Evolutionary conservation across 805 yeast species (phyloP), one percentile per base, ranked within the genome.

Genomic region (Starmerella bacillaris): DNA sequence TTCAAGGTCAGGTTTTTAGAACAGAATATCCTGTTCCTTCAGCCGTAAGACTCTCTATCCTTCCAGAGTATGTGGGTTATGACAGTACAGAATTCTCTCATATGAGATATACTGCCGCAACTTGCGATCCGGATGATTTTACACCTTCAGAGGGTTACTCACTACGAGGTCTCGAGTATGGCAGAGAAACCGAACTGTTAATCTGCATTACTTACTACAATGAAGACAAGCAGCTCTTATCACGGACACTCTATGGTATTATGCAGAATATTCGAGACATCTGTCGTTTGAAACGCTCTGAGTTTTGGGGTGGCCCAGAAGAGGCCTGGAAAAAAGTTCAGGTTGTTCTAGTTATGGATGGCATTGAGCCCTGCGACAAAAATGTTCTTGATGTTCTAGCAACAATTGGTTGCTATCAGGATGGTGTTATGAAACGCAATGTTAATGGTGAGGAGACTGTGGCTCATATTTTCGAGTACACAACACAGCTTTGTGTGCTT

Each of bases 41-140:
- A 2, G 61, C 64, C 2, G 51, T 60, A 24, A 55, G 57, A 35
- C 47, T 54, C 40, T 54, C 60, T 1, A 46, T 56, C 20, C 49
- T 57, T 27, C 51, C 57, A 5, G 36, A 50, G 44, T 53, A 59
- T 41, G 35, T 63, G 49, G 50, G 71, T 60, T 4, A 55, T 54
- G 53, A 61, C 4, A 38, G 54, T 19, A 55, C 56, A 8, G 77
- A 71, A 50, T 71, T 71, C 51, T 61, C 71, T 12, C 72, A 68
- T 46, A 61, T 71, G 70, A 54, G 75, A 43, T 71, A 71, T 50
- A 63, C 67, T 2, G 78, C 78, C 3, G 78, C 73, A 5, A 72
- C 77, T 1, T 67, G 72, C 48, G 77, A 74, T n/a, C 78, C 78
- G 4, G 72, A 72, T 30, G 72, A 72, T 39, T 72, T 72, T 52